A percentile compares a stretch with the other conserved stretches of the same genome.
phyloP scores from a whole-genome alignment of 108 stramenopile species.

The Bacterosira constricta region DNA sequence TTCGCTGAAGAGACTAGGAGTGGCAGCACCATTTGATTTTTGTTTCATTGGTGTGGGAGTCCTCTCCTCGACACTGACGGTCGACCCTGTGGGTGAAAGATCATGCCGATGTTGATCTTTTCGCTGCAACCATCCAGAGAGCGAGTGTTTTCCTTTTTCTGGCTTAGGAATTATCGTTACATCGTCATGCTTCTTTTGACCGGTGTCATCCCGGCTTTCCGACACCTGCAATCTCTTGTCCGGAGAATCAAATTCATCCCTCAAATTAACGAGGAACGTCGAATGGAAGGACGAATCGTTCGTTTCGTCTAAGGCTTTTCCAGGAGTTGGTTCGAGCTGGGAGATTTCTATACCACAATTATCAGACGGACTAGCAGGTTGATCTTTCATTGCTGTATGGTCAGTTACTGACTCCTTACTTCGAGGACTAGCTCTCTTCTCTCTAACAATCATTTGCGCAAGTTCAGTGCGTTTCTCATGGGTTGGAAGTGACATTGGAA shows the following conservation, averaged over 20 bases:
- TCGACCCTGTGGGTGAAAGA: slow-evolving; percentile 5
- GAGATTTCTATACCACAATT: background rate
- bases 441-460: background rate
- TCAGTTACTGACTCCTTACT: too few relatives aligned
- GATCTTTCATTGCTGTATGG: background rate
- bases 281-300: slow-evolving; percentile 19
- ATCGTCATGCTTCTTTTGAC: background rate
- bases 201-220: slow-evolving; percentile 38
- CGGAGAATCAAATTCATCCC: slow-evolving; percentile 14
- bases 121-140: background rate
- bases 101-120: background rate
- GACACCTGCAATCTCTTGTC: background rate
- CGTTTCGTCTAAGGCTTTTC: slow-evolving; percentile 21
- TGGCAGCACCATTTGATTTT: background rate
- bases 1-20: slow-evolving; percentile 7
- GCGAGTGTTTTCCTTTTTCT: background rate
- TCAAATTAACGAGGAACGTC: slow-evolving; percentile 18
- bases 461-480: background rate
- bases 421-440: background rate
- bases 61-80: slow-evolving; percentile 5
- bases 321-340: slow-evolving; percentile 8
- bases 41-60: background rate
- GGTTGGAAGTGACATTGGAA: background rate
- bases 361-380: background rate
- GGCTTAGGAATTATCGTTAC: background rate